Evolutionary conservation across 2,329 filamentous ascomycete genomes (phyloP).

Genomic region (Neonectria ditissima): DNA sequence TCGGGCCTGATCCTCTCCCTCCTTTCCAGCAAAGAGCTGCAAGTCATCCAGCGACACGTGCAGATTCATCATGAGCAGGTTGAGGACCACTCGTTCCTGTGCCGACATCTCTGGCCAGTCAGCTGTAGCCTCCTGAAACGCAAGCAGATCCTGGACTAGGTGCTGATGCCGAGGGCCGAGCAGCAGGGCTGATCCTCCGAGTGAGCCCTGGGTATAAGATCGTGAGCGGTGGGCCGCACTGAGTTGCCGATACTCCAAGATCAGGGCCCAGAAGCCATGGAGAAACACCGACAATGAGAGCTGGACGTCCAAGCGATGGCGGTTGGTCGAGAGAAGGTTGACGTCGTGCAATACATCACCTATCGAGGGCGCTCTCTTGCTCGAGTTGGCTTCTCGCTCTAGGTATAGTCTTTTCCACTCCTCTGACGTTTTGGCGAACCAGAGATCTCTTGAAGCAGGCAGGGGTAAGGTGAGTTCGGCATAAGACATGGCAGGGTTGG

Average conservation of each 20-base stretch:
- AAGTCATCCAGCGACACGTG: slow-evolving; percentile 74
- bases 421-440: slow-evolving; percentile 71
- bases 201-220: slow-evolving; percentile 57
- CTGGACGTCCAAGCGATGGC: slow-evolving; percentile 66
- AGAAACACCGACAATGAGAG: slow-evolving; percentile 71
- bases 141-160: slow-evolving; percentile 67
- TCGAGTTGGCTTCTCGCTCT: slow-evolving; percentile 51
- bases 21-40: slow-evolving; percentile 75
- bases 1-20: slow-evolving; percentile 73
- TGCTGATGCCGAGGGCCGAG: slow-evolving; percentile 71
- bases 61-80: slow-evolving; percentile 71
- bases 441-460: slow-evolving; percentile 71
- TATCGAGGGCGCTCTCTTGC: slow-evolving; percentile 61
- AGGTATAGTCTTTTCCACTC: slow-evolving; percentile 75
- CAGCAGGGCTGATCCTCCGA: slow-evolving; percentile 58
- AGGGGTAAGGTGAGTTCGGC: slow-evolving; percentile 75
- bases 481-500: slow-evolving; percentile 75
- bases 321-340: slow-evolving; percentile 61
- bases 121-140: slow-evolving; percentile 57
- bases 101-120: slow-evolving; percentile 58
- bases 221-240: slow-evolving; percentile 62
- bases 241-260: slow-evolving; percentile 75
- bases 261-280: slow-evolving; percentile 73
- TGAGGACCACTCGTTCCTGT: slow-evolving; percentile 61
- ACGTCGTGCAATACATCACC: slow-evolving; percentile 69